Evolutionary conservation across 176 grass and related monocot genomes (phyloP), one percentile per base, ranked within the genome.

Genomic region (Otatea glauca): DNA sequence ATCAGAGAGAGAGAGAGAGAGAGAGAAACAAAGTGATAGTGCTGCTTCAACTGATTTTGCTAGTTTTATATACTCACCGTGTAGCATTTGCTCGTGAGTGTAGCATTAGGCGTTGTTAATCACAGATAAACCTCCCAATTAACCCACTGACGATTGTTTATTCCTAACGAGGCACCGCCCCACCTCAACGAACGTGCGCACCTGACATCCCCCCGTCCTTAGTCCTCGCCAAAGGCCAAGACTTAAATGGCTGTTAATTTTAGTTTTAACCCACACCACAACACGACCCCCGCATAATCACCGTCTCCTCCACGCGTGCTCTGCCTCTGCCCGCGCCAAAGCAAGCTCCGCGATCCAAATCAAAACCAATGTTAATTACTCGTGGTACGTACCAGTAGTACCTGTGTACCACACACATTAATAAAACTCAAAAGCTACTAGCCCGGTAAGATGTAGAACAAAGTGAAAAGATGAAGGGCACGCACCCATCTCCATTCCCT

Each of bases 381-480:
- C 27, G 39, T 11, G 48, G 54, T 61, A 18, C 12, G 47, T 80
- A 54, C 78, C 5, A 8, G 2, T 12, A 29, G 9, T 21, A 77
- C 21, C 15, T 32, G 18, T 80, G 77, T 77, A 38, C 47, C 43
- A 15, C 62, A 6, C 8, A 11, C 39, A 72, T 72, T 85, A 66
- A 80, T 62, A n/a, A 78, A 64, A 56, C 79, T 16, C 9, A 51
- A 90, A 86, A 86, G 84, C 65, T 71, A 10, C 62, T 62, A 20
- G 32, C 12, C 48, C 10, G 58, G 83, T 78, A 37, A 77, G 59
- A 56, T 48, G 59, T 12, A 82, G 72, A 75, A 79, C 78, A 88
- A 92, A 88, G 84, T 86, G 91, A 88, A 95, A 94, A 83, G 87
- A 92, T 49, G 74, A 78, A 87, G 79, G 84, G 41, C 84, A 69